Base-by-base conservation (phyloP, 768 basidiomycete genomes). In the Termitomyces sp. region DNA sequence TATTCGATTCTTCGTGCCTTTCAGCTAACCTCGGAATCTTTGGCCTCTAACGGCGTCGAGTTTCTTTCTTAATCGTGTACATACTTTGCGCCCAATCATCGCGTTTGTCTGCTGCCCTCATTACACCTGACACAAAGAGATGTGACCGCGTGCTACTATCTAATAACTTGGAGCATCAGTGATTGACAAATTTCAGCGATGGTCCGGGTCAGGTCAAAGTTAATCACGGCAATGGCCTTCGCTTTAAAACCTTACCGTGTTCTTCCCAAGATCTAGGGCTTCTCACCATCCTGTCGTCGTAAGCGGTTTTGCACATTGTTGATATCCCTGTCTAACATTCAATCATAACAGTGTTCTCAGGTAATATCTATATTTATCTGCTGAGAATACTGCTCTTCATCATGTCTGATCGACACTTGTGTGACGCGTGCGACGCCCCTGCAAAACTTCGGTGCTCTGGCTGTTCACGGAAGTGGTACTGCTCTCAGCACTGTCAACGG, bases 381-480 rank as follows among this genome's bases (percentile, higher is more conserved):
- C 12, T 27, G 6, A 27, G 4, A 44, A 21, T 25, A 43, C 25
- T 17, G 7, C 19, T 47, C 46, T 47, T 19, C 30, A 19, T 5
- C 19, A 32, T 27, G 11, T 47, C 30, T 46, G 12, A 11, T 4
- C 12, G 12, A 8, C 19, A 21, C 11, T 11, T 32, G 10, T 51
- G 23, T 59, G 56, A 25, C 16, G 30, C 41, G 10, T 59, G 61
- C 32, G 56, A 59, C 0, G 17, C 19, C 14, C 62, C 59, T 5
- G 54, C 62, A 17, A 35, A 35, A 7, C 30, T 7, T 2, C 46
- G 52, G 46, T 71, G 70, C 46, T 16, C 63, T 25, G 67, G 62
- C 7, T 70, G 68, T 55, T 53, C 53, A 19, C 61, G 59, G 21
- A 64, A 56, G 7, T 70, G 69, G 70, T 75, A 75, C 49, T 76